These are phyloP conservation scores for Pseudonectria foliicola DNA, from an alignment of 2,329 filamentous ascomycete species.

Conservation along the genomic window DNA sequence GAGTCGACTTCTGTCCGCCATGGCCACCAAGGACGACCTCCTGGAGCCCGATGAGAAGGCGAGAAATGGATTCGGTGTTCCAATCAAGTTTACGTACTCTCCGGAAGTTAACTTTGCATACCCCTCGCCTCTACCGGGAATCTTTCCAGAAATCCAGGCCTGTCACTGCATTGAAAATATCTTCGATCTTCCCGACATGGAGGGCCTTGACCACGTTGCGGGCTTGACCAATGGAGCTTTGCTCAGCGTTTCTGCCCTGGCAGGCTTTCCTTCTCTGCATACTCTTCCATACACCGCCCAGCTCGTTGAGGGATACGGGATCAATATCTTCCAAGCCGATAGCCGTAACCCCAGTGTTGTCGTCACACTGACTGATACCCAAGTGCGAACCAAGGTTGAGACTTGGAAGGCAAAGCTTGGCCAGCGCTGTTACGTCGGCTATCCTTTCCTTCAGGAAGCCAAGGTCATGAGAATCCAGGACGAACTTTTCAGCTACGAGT, in stretches of 20 bases:
- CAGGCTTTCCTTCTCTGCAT: constrained; percentile 86
- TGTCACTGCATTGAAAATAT: constrained; percentile 95
- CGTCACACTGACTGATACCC: constrained; percentile 71
- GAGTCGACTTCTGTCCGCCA: constrained; percentile 72
- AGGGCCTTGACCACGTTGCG: constrained; percentile 77
- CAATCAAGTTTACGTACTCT: constrained; percentile 86
- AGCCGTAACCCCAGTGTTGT: constrained; percentile 97
- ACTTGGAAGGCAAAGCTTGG: constrained; percentile 74
- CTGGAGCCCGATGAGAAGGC: constrained; percentile 72
- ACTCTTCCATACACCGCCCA: constrained; percentile 76
- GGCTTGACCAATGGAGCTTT: constrained; percentile 80
- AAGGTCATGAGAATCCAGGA: constrained; percentile 85
- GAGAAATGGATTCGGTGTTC: constrained; percentile 86
- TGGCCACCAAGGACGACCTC: constrained; percentile 74
- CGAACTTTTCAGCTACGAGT: constrained; percentile 81
- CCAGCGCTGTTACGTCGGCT: constrained; percentile 82
- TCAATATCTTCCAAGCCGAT: constrained; percentile 92
- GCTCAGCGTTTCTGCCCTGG: constrained; percentile 73
- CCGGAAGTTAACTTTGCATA: constrained; percentile 72
- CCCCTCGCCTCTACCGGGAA: constrained; percentile 76
- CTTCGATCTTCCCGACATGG: constrained; percentile 87
- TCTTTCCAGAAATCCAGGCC: constrained; percentile 81
- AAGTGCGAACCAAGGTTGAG: constrained; percentile 61
- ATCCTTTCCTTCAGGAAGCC: constrained; percentile 91
- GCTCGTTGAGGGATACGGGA: constrained; percentile 66